A percentile compares a stretch with the other conserved stretches of the same genome.
phyloP scores from a whole-genome alignment of 441 rosid species.

The Flueggea neowawraea region DNA sequence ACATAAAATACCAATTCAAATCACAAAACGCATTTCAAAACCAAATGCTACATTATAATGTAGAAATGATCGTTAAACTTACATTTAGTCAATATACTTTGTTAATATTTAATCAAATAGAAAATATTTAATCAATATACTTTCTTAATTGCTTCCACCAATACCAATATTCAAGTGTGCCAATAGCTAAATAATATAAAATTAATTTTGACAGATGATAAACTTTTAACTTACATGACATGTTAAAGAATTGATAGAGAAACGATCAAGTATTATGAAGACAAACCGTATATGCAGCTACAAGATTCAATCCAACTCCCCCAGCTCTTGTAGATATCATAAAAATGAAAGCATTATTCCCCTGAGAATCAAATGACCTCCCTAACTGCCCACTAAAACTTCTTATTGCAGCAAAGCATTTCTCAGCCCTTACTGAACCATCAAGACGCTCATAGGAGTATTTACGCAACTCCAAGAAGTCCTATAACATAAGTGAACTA shows the following conservation, averaged over 20 bases:
- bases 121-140: too few relatives aligned
- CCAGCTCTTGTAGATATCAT: conserved; percentile 97
- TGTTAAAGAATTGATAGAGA: neutral
- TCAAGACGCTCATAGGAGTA: conserved; percentile 95
- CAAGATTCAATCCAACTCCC: conserved; percentile 93
- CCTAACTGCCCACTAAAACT: conserved; percentile 55
- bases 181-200: too few relatives aligned
- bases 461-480: conserved; percentile 75
- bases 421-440: conserved; percentile 95
- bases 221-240: neutral
- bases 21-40: too few relatives aligned
- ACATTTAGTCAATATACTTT: too few relatives aligned
- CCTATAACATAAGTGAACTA: conserved; percentile 36
- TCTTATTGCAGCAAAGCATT: conserved; percentile 92
- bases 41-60: too few relatives aligned
- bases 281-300: conserved; percentile 88
- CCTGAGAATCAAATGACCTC: conserved; percentile 30
- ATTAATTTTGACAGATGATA: too few relatives aligned
- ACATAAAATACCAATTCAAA: too few relatives aligned
- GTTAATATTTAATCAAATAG: too few relatives aligned
- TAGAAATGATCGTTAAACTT: too few relatives aligned
- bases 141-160: too few relatives aligned
- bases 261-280: conserved; percentile 2
- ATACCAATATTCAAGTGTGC: too few relatives aligned
- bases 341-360: conserved; percentile 64